Evolutionary conservation across 106 monocot genomes (phyloP), one percentile per base, ranked within the genome.

Genomic region (Phalaenopsis aphrodite): DNA sequence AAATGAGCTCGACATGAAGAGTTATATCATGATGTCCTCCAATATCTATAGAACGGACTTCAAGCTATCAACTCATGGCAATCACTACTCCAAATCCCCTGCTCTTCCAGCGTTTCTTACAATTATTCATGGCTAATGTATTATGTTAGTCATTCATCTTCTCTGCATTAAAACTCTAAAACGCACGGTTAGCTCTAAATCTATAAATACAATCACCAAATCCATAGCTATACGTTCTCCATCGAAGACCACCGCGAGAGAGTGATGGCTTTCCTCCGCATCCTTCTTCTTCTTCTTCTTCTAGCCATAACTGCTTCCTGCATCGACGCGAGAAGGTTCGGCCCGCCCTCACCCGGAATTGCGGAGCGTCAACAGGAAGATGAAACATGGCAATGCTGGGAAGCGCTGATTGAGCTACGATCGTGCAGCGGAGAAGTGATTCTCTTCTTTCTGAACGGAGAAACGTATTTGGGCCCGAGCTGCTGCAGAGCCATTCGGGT

Each of bases 401-500:
- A 88, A 39, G 84, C 89, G n/a, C 80, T 91, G 69, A 49, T 93
- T 47, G 87, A 89, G 73, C 83, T 93, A 57, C 78, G 83, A 8
- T 83, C 92, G 0, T 92, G 95, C 88, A 92, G 85, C 41, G 92
- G 86, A 12, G 95, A 95, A 57, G 85, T 93, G 24, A 84, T 95
- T 71, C 91, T 95, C 86, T 93, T 95, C 89, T 93, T 95, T 83
- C 81, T 95, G 82, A 95, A 95, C 47, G 93, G 95, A 37, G 87
- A 95, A 83, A 69, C 91, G 5, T 89, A 91, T 55, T 86, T 95
- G 5, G 91, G 91, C 1, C 93, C 85, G 17, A 72, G 85, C 24
- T 91, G 95, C 79, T 95, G 95, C 78, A 81, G 81, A 4, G 90
- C 89, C 56, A 88, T 95, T 4, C 80, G 78, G 10, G 81, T 87